Evolutionary conservation across 768 basidiomycete genomes (phyloP).

Genomic region (Filobasidium floriforme): DNA sequence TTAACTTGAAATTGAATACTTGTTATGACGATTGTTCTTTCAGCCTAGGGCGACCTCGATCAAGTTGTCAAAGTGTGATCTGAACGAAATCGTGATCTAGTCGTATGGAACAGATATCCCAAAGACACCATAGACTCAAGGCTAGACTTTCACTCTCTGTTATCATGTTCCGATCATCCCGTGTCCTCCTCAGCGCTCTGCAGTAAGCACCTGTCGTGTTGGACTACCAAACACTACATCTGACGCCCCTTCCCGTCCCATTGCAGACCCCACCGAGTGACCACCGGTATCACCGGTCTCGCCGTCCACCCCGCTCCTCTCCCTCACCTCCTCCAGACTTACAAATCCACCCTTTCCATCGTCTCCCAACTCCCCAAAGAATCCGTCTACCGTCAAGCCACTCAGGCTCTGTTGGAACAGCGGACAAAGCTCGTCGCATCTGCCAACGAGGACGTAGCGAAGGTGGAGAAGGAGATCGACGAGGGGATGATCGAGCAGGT

Average conservation of each 20-base stretch:
- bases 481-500: conserved; percentile 85
- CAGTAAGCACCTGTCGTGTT: background rate
- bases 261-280: conserved; percentile 37
- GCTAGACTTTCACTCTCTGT: background rate
- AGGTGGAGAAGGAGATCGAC: conserved; percentile 65
- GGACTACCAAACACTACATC: background rate
- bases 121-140: background rate
- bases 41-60: background rate
- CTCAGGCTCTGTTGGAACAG: conserved; percentile 72
- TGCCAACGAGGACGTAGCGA: conserved; percentile 58
- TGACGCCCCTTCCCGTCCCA: background rate
- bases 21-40: background rate
- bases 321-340: conserved; percentile 65
- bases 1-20: background rate
- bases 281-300: conserved; percentile 83
- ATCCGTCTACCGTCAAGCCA: conserved; percentile 82
- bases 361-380: conserved; percentile 65
- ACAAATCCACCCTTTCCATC: conserved; percentile 64
- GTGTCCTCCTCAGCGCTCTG: conserved; percentile 24
- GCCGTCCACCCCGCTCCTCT: conserved; percentile 76
- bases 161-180: conserved; percentile 29
- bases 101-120: background rate
- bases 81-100: background rate
- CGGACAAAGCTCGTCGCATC: conserved; percentile 66
- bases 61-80: background rate